These are phyloP conservation scores for Hypoxylon sp. DNA, from an alignment of 2,329 filamentous ascomycete species.

Conservation along the genomic window DNA sequence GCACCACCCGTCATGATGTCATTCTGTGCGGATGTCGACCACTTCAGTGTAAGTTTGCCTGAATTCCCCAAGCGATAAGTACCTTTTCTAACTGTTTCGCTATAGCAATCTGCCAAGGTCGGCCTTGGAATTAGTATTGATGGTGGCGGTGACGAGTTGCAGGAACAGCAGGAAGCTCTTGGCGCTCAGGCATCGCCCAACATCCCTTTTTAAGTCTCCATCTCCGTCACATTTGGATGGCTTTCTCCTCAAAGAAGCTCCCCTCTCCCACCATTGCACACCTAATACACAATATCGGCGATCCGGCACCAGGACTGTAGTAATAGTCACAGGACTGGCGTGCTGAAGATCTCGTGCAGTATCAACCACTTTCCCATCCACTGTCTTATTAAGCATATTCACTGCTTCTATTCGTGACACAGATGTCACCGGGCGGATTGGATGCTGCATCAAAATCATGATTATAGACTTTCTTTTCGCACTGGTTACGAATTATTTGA, in stretches of 20 bases:
- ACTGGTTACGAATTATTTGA: conserved; percentile 23
- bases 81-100: conserved; percentile 33
- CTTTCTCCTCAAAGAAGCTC: conserved; percentile 46
- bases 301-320: conserved; percentile 18
- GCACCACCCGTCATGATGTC: conserved; percentile 93
- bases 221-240: conserved; percentile 39
- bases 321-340: conserved; percentile 20
- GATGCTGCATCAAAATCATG: conserved; percentile 37
- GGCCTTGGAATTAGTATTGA: conserved; percentile 95
- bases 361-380: conserved; percentile 22
- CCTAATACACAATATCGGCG: conserved; percentile 35
- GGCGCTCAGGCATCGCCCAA: conserved; percentile 68
- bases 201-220: conserved; percentile 74
- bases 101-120: conserved; percentile 92
- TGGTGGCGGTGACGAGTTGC: conserved; percentile 85
- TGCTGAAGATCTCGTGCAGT: conserved; percentile 31
- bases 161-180: conserved; percentile 82
- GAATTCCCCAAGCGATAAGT: background rate
- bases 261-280: conserved; percentile 44
- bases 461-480: conserved; percentile 46
- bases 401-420: conserved; percentile 29
- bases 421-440: conserved; percentile 19
- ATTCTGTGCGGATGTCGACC: conserved; percentile 96
- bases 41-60: conserved; percentile 82
- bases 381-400: conserved; percentile 36